Base-by-base conservation (phyloP, 2,329 filamentous ascomycete genomes). In the Ophiostoma tasmaniense region DNA sequence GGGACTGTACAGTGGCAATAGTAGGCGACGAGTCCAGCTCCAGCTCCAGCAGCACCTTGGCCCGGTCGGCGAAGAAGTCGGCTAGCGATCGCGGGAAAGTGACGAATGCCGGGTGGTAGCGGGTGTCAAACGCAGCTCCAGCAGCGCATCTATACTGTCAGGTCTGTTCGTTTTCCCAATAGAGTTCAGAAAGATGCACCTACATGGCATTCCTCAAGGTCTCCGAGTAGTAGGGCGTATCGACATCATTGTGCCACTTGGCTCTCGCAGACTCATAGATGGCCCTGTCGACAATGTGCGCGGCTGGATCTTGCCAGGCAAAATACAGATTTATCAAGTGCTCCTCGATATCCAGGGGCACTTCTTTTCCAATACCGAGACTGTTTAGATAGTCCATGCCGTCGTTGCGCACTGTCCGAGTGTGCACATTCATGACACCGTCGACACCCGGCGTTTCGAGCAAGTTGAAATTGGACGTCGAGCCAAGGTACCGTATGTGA, bases 281-380 rank as follows among this genome's bases (percentile, higher is more conserved):
- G 5, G 78, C 76, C 61, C 78, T 78, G 67, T 83, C 80, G 2
- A 83, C 79, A 1, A 81, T 77, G 64, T 81, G 79, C 64, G 80
- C 79, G 59, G 78, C 78, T 6, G 80, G 77, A 64, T 83, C 81
- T 71, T 83, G 80, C 81, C 81, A 83, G 1, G 80, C 78, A 68
- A 83, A 83, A 68, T 80, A 83, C 0, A 82, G 75, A 42, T 79
- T 76, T 6, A 81, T 75, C 1, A 83, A 76, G 72, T 82, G 81
- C 35, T 79, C 76, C 68, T 81, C 81, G 6, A 82, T 71, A 3
- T 74, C 76, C 25, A 76, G 75, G 39, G 80, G 78, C 20, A 81
- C 78, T 4, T 76, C 68, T 71, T 80, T 79, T 22, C 77, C 77
- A 14, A 82, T 74, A 1, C 79, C 77, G 22, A 80, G 65, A 13